Percentiles rank a stretch among this genome's conserved stretches.
Conservation (phyloP, 371 early-diverging fungal species). For the Paraphysoderma sedebokerense region DNA sequence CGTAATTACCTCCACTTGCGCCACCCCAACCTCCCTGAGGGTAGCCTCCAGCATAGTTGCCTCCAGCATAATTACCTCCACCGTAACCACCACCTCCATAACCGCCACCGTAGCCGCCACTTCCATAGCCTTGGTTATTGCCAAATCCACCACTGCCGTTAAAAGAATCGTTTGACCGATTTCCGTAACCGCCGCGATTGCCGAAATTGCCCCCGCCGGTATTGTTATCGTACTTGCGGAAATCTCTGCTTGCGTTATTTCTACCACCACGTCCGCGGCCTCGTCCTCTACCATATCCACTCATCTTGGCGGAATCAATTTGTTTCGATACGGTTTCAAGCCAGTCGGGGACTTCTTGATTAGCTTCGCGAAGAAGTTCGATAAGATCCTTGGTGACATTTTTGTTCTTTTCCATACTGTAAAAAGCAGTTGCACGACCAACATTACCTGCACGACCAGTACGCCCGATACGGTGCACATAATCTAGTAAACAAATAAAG, state of each 20-base stretch:
- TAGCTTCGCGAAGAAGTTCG: slow-evolving; percentile 55
- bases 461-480: slow-evolving; percentile 19
- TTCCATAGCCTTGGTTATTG: too few species aligned
- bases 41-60: too few species aligned
- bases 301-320: neutral
- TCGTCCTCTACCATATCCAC: neutral
- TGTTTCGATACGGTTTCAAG: slow-evolving; percentile 12
- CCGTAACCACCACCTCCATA: too few species aligned
- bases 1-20: too few species aligned
- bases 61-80: too few species aligned
- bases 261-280: neutral
- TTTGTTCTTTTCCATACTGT: slow-evolving; percentile 21
- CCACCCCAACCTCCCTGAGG: too few species aligned
- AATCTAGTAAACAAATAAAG: slow-evolving; percentile 10
- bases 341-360: slow-evolving; percentile 65
- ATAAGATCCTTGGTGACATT: slow-evolving; percentile 38
- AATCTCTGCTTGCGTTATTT: neutral
- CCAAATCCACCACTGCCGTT: too few species aligned
- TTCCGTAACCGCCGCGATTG: too few species aligned
- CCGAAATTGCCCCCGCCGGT: too few species aligned
- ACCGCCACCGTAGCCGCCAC: too few species aligned
- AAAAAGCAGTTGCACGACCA: slow-evolving; percentile 63
- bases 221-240: neutral
- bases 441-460: slow-evolving; percentile 53
- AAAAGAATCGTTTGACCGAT: too few species aligned